Evolutionary conservation across 805 yeast species (phyloP).

Genomic region (Candida pini): DNA sequence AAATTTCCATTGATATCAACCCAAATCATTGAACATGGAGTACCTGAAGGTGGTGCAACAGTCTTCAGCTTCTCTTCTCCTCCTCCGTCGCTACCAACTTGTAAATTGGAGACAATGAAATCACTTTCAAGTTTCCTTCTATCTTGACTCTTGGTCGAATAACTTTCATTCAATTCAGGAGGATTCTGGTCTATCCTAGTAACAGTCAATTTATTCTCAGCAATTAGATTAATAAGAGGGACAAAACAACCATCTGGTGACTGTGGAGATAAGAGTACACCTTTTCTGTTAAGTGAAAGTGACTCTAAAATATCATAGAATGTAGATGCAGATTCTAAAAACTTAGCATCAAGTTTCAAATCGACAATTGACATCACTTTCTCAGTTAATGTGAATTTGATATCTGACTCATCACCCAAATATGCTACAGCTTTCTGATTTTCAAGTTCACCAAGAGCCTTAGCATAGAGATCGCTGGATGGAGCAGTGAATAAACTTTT

Average conservation of each 20-base stretch:
- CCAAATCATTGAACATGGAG: conserved; percentile 69
- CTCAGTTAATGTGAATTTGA: conserved; percentile 55
- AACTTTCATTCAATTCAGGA: conserved; percentile 48
- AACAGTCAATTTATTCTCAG: conserved; percentile 35
- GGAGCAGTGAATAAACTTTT: conserved; percentile 38
- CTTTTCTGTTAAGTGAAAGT: conserved; percentile 42
- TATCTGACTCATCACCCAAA: conserved; percentile 42
- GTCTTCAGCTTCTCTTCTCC: conserved; percentile 7
- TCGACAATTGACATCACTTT: conserved; percentile 36
- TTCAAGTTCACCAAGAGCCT: conserved; percentile 47
- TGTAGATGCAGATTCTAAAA: conserved; percentile 40
- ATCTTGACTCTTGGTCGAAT: conserved; percentile 72
- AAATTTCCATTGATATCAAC: conserved; percentile 59
- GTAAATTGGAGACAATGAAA: conserved; percentile 36
- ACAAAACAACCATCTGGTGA: conserved; percentile 61
- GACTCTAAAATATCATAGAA: conserved; percentile 41
- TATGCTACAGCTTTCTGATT: conserved; percentile 52
- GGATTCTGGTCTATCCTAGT: conserved; percentile 52
- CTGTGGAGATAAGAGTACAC: conserved; percentile 47
- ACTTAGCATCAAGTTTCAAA: conserved; percentile 31
- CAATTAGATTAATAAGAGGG: conserved; percentile 49
- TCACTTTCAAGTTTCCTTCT: conserved; percentile 63
- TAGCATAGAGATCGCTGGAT: conserved; percentile 41
- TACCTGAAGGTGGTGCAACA: conserved; percentile 50
- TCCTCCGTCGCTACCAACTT: too few relatives aligned